Percentiles rank a stretch among this genome's conserved stretches.
Conservation (phyloP, 2,329 filamentous ascomycete species). For the Fusarium sp. region DNA sequence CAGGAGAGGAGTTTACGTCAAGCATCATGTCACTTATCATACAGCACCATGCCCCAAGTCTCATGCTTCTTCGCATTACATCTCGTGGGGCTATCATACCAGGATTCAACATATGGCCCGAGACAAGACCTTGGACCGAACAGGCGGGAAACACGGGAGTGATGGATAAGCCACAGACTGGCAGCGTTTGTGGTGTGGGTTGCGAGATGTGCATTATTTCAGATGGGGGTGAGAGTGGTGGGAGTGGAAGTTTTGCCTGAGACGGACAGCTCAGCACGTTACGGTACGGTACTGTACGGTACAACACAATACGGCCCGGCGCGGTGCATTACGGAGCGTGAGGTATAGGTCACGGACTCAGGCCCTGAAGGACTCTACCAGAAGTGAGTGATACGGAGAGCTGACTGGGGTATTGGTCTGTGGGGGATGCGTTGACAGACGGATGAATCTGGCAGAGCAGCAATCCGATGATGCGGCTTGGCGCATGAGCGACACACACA, state of each 20-base stretch:
- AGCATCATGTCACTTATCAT: background rate
- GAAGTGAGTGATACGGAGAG: background rate
- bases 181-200: conserved; percentile 1
- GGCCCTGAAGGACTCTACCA: background rate
- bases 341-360: background rate
- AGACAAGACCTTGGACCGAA: background rate
- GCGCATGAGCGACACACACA: conserved; percentile 26
- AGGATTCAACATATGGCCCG: conserved; percentile 4
- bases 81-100: conserved; percentile 25
- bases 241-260: background rate
- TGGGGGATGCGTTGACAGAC: background rate
- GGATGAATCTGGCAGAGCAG: conserved; percentile 5
- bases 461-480: conserved; percentile 31
- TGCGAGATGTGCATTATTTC: conserved; percentile 25
- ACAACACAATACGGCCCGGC: background rate
- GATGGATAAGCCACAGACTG: background rate
- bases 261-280: background rate
- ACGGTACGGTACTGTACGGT: background rate
- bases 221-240: conserved; percentile 3
- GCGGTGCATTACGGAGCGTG: background rate
- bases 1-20: background rate
- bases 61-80: background rate
- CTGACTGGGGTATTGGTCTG: conserved; percentile 6
- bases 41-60: background rate
- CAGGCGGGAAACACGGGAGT: background rate